Evolutionary conservation across 129 eudicot genomes (phyloP), one percentile per base, ranked within the genome.

Genomic region (Rutidosis leptorrhynchoides): DNA sequence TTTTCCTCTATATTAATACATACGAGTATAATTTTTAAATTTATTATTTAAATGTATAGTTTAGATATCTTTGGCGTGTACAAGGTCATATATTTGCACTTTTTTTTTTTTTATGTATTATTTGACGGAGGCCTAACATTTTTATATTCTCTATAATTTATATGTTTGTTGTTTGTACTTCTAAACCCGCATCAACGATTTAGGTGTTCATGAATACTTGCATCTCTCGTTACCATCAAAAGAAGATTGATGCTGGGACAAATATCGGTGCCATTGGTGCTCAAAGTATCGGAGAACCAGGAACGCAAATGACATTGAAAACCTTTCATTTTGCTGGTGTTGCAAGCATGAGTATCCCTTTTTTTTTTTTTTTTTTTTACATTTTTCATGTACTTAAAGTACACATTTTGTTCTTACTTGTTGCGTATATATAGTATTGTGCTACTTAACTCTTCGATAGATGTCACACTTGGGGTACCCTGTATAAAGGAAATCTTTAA

Each of bases 311-410:
- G 98, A 93, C 98, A 2, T 60, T 93, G 60, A 93, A 93, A 77
- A 93, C 98, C 48, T 93, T 93, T 70, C 98, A 93, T 74, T 93
- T 93, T 86, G 98, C 98, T 76, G 98, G 98, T 65, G 98, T 93
- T 78, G 98, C 96, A 9, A 85, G 95, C 98, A 93, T 85, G 98
- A 93, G 98, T 92, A 92, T 92, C 98, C 98, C 96, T 91, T 87
- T 91, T 96, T 96, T 82, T 69, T 54, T 67, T n/a, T n/a, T n/a
- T n/a, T n/a, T 83, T 70, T 51, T 65, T 61, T 16, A 15, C 51
- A 4, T 8, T 19, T 70, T 28, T 29, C 10, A 21, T 19, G 46
- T 54, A 52, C n/a, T 68, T 42, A 12, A 14, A 37, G 20, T 63
- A 20, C 24, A 0, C 33, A 52, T 4, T 40, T n/a, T 40, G 23